Evolutionary conservation across 2,329 filamentous ascomycete species (phyloP).

Genomic region (Pestalotiopsis sp.): DNA sequence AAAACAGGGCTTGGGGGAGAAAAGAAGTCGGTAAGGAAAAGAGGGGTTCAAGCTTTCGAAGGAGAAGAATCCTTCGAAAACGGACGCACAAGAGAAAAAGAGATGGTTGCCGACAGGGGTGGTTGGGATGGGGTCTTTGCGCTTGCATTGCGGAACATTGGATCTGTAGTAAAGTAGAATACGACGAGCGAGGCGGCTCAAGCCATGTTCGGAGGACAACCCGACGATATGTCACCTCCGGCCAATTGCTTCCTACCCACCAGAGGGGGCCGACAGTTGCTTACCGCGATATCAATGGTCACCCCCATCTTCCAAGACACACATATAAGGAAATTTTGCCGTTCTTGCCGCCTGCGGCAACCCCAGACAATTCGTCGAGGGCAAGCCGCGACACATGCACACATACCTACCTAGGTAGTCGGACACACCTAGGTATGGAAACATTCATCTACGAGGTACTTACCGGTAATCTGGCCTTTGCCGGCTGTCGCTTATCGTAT

Average conservation of each 20-base stretch:
- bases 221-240: not conserved
- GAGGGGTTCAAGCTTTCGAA: not conserved
- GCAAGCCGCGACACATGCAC: not conserved
- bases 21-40: constrained; percentile 2
- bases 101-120: not conserved
- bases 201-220: constrained; percentile 1
- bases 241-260: not conserved
- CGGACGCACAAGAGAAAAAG: not conserved
- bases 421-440: not conserved
- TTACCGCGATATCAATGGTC: not conserved
- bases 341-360: constrained; percentile 9
- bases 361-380: not conserved
- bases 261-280: not conserved
- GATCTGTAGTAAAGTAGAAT: not conserved
- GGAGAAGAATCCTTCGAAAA: constrained; percentile 7
- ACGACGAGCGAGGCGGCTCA: constrained; percentile 5
- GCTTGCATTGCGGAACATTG: constrained; percentile 5
- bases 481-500: not conserved
- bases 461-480: not conserved
- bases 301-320: not conserved
- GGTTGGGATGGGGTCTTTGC: not conserved
- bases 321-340: constrained; percentile 1
- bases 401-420: not conserved
- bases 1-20: not conserved
- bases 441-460: not conserved